Percentiles rank a stretch among this genome's conserved stretches.
Evolutionary conservation across 148 eudicot species (phyloP).

Genomic region (Agrostemma githago): DNA sequence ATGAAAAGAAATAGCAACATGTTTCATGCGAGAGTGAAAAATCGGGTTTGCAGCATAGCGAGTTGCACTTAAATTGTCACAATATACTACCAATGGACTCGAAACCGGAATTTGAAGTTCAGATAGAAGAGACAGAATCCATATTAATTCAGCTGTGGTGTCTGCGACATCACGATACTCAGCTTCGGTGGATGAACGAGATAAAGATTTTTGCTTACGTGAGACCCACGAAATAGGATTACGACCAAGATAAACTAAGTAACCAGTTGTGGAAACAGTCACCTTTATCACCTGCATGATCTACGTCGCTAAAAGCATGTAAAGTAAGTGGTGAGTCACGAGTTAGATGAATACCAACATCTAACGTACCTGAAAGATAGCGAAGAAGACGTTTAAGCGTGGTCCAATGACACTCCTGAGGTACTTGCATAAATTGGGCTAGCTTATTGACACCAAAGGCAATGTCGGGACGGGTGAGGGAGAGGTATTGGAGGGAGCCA

Average conservation of each 20-base stretch:
- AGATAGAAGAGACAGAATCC: neutral
- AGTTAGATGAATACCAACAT: too few species aligned
- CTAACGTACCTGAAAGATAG: too few species aligned
- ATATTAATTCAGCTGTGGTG: neutral
- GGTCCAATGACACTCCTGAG: too few species aligned
- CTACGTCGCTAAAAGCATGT: neutral
- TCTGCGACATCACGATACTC: conserved; percentile 5
- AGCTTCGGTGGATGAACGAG: conserved; percentile 13
- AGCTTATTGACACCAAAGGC: conserved; percentile 11
- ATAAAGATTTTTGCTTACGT: too few species aligned
- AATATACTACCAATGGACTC: too few species aligned
- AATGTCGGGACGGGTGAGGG: conserved; percentile 16
- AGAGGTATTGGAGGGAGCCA: neutral
- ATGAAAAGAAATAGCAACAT: neutral
- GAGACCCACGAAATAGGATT: conserved; percentile 15
- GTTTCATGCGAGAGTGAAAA: neutral
- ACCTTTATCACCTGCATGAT: conserved; percentile 14
- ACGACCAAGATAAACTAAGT: conserved; percentile 13
- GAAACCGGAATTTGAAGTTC: neutral
- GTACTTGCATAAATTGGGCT: conserved; percentile 19
- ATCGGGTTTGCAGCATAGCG: neutral
- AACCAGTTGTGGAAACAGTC: conserved; percentile 16
- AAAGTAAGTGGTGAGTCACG: too few species aligned
- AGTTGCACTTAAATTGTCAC: neutral
- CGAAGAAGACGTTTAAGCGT: too few species aligned